phyloP scores from a whole-genome alignment of 1,139 yeast genomes.

The Hyphopichia buzzinii region DNA sequence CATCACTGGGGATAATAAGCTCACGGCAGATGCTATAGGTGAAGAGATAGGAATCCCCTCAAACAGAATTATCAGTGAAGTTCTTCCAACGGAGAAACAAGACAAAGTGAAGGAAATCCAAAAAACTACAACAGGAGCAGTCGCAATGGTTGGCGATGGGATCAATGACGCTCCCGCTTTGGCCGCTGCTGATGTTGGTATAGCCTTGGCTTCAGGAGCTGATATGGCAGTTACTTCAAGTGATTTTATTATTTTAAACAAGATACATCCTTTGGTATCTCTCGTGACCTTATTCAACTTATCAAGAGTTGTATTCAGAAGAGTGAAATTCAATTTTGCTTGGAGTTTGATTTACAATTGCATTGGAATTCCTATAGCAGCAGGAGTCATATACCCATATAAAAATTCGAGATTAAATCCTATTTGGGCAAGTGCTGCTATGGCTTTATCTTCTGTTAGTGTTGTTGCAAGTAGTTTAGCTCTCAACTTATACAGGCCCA shows the following conservation, averaged over 20 bases:
- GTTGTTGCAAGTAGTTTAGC: slow-evolving; percentile 58
- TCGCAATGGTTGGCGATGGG: slow-evolving; percentile 67
- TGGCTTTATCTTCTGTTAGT: slow-evolving; percentile 62
- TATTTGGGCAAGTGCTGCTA: slow-evolving; percentile 67
- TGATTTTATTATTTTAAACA: slow-evolving; percentile 53
- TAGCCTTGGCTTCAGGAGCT: slow-evolving; percentile 58
- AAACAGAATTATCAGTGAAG: slow-evolving; percentile 65
- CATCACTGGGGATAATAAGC: slow-evolving; percentile 67
- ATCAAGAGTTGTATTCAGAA: slow-evolving; percentile 26
- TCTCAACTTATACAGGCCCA: slow-evolving; percentile 46
- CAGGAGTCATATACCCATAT: slow-evolving; percentile 60
- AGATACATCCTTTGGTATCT: slow-evolving; percentile 45
- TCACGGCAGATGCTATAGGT: slow-evolving; percentile 70
- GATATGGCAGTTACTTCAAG: slow-evolving; percentile 59
- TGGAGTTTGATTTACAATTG: slow-evolving; percentile 54
- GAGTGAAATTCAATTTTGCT: slow-evolving; percentile 57
- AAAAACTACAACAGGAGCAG: slow-evolving; percentile 27
- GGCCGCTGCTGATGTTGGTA: slow-evolving; percentile 58
- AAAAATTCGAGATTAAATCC: slow-evolving; percentile 53
- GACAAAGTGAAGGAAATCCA: slow-evolving; percentile 56
- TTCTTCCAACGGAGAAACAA: slow-evolving; percentile 72
- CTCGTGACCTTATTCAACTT: slow-evolving; percentile 48
- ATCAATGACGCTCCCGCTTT: slow-evolving; percentile 65
- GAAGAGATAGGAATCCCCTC: slow-evolving; percentile 55
- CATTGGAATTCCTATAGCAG: slow-evolving; percentile 61